These are phyloP conservation scores for Lasiodiplodia sp. DNA, from an alignment of 2,329 filamentous ascomycete species.

Conservation along the genomic window DNA sequence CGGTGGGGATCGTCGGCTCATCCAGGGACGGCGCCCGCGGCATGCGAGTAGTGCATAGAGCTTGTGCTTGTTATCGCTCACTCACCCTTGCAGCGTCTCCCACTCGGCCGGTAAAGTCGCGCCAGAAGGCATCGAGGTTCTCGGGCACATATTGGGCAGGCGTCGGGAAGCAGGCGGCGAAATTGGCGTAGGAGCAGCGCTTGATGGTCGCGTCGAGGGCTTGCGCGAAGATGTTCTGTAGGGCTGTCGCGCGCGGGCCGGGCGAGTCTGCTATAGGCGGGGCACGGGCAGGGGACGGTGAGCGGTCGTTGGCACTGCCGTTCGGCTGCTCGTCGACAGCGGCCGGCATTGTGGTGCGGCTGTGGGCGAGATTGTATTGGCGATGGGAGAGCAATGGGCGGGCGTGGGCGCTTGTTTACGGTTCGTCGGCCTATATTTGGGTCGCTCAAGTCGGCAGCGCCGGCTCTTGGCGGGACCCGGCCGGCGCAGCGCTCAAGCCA, in stretches of 20 bases:
- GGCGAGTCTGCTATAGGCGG: constrained; percentile 63
- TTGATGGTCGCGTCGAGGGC: constrained; percentile 67
- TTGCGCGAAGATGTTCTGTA: constrained; percentile 67
- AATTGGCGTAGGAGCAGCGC: constrained; percentile 67
- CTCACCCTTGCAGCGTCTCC: constrained; percentile 61
- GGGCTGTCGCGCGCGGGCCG: constrained; percentile 65
- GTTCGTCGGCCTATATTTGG: constrained; percentile 18
- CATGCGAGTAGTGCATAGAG: not conserved
- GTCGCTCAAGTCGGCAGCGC: constrained; percentile 2
- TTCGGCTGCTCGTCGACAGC: constrained; percentile 33
- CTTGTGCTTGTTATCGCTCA: not conserved
- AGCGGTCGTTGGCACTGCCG: constrained; percentile 41
- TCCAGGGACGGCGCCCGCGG: not conserved
- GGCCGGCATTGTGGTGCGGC: constrained; percentile 38
- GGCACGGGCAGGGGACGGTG: constrained; percentile 60
- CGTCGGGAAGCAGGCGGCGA: constrained; percentile 70
- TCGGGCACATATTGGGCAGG: constrained; percentile 64
- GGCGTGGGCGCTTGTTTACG: constrained; percentile 25
- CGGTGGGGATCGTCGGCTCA: not conserved
- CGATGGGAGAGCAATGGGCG: constrained; percentile 17
- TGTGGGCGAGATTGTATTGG: not conserved
- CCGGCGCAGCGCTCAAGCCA: not conserved
- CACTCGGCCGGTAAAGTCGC: constrained; percentile 65
- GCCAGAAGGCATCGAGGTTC: constrained; percentile 63
- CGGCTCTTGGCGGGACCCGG: constrained; percentile 2